phyloP scores from a whole-genome alignment of 2,329 filamentous ascomycete species.

The Fusarium sarcochroum region DNA sequence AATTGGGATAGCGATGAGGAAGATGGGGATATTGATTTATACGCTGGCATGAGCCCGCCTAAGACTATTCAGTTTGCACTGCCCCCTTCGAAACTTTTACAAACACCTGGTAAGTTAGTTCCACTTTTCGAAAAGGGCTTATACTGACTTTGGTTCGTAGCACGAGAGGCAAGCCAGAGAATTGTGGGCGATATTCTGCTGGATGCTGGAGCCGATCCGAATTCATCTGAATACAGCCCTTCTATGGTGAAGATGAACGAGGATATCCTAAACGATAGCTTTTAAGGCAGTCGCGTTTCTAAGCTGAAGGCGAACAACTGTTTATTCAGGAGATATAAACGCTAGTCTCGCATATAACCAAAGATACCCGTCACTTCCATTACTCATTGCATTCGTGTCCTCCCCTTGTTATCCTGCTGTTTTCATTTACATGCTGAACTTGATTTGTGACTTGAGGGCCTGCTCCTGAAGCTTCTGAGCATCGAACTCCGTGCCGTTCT shows the following conservation, averaged over 20 bases:
- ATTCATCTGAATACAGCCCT: conserved; percentile 72
- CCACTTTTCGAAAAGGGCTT: not conserved
- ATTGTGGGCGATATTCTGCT: conserved; percentile 86
- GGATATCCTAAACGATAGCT: conserved; percentile 73
- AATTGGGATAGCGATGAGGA: conserved; percentile 84
- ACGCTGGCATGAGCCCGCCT: conserved; percentile 86
- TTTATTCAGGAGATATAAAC: conserved; percentile 1
- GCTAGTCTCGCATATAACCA: conserved; percentile 12
- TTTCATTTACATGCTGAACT: conserved; percentile 44
- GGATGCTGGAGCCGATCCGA: conserved; percentile 76
- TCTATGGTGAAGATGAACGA: conserved; percentile 76
- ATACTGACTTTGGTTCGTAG: conserved; percentile 55
- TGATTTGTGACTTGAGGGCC: conserved; percentile 48
- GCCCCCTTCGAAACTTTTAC: conserved; percentile 81
- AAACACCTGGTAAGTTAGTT: conserved; percentile 77
- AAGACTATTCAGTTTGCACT: conserved; percentile 93
- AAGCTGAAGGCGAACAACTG: not conserved
- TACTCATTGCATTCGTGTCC: not conserved
- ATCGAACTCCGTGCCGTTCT: conserved; percentile 36
- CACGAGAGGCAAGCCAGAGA: conserved; percentile 82
- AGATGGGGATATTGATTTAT: conserved; percentile 72
- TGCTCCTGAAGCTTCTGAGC: conserved; percentile 48
- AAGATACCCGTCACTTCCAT: conserved; percentile 19
- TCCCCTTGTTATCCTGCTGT: not conserved
- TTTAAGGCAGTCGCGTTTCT: conserved; percentile 54